Base-by-base conservation (phyloP, 1,139 yeast genomes). In the Candida smagusa region DNA sequence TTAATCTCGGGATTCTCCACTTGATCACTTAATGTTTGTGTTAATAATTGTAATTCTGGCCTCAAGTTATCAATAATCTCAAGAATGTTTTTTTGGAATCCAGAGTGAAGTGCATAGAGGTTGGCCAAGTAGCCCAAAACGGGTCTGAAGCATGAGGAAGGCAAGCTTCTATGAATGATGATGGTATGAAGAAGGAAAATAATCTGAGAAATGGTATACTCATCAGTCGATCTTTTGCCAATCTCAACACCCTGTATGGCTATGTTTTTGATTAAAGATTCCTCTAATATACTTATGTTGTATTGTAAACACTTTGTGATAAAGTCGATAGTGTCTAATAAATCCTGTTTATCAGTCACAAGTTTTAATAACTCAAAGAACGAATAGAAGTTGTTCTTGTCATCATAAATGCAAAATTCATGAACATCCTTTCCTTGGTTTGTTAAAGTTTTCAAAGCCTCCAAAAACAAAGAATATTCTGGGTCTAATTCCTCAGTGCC, bases 391-490 rank as follows among this genome's bases (percentile, higher is more conserved):
- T 79, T 76, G 31, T 53, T 53, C 6, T 61, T 60, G 19, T 58
- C 61, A 36, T 72, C 72, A 28, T 74, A 72, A 12, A 78, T 66
- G 38, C 77, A 71, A 36, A 81, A 68, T 34, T 80, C 86, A 39
- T 74, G 74, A 33, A 83, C 61, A 38, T 81, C 80, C 31, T 72
- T 63, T 0, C 94, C 95, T 43, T 77, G 68, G 28, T 72, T 68
- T 0, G 95, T 79, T 33, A 87, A 63, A 0, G 59, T 53, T 27
- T 59, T 58, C 30, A 87, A 54, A 3, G 84, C 81, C 9, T 56
- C 52, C 11, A 86, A 53, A 37, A 81, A 79, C 12, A 74, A 52
- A 33, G 75, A 79, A 47, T 81, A 73, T 30, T 74, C 75, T 0
- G 64, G 62, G 54, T 84, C 95, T 6, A 65, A 31, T 12, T 41